Conservation (phyloP, 2,329 filamentous ascomycete genomes). For the Pyrenochaeta sp. region DNA sequence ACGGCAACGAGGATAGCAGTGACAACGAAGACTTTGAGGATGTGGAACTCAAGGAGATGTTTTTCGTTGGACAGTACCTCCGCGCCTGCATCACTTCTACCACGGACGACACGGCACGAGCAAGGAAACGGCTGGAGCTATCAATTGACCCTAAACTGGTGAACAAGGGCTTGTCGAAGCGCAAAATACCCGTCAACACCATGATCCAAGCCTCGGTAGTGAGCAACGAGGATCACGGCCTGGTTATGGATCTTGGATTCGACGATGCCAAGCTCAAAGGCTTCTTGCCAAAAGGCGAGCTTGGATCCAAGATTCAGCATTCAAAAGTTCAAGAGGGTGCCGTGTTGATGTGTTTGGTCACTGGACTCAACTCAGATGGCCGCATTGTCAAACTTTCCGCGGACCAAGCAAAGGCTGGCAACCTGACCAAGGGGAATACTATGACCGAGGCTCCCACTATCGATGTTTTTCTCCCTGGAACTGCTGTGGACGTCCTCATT, state of each 20-base stretch:
- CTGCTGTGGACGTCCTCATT: conserved; percentile 84
- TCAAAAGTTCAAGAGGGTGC: conserved; percentile 79
- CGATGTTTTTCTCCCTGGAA: conserved; percentile 88
- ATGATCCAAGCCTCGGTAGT: conserved; percentile 86
- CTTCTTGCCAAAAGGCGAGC: conserved; percentile 85
- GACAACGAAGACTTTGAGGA: conserved; percentile 59
- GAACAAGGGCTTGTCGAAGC: conserved; percentile 76
- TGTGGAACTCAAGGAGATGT: conserved; percentile 77
- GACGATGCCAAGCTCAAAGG: conserved; percentile 72
- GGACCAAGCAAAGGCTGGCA: conserved; percentile 72
- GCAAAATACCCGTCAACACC: conserved; percentile 76
- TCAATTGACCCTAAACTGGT: conserved; percentile 80
- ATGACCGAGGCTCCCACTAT: conserved; percentile 83
- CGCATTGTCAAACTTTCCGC: conserved; percentile 88
- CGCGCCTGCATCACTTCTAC: conserved; percentile 84
- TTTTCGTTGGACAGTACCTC: conserved; percentile 85
- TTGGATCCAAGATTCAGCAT: conserved; percentile 71
- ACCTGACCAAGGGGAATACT: conserved; percentile 68
- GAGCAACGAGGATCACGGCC: conserved; percentile 95
- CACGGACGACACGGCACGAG: conserved; percentile 70
- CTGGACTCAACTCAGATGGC: conserved; percentile 75
- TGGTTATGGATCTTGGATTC: conserved; percentile 90
- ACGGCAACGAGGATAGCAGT: conserved; percentile 64
- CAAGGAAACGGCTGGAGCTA: conserved; percentile 84
- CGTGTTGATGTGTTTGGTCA: conserved; percentile 83